A percentile compares a stretch with the other conserved stretches of the same genome.
Evolutionary conservation across 2,329 filamentous ascomycete genomes (phyloP).

Genomic region (Cytospora mali): DNA sequence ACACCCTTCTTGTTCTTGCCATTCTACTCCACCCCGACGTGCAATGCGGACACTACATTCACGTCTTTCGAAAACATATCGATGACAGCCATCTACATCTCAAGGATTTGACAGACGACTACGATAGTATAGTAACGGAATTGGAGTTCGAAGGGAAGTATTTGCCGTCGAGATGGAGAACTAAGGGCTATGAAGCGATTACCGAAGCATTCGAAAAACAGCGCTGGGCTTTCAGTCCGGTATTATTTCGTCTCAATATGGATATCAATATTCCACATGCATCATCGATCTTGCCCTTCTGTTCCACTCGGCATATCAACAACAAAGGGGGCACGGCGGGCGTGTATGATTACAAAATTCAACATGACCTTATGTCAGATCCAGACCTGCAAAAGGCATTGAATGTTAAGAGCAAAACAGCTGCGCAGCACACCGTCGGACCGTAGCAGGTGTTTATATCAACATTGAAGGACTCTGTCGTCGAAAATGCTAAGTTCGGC

Average conservation of each 20-base stretch:
- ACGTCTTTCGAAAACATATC: background rate
- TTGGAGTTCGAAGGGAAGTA: background rate
- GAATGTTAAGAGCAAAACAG: too few species aligned
- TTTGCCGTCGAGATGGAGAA: background rate
- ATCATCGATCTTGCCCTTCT: background rate
- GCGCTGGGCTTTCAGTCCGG: conserved; percentile 2
- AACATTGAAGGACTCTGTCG: too few species aligned
- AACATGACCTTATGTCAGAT: background rate
- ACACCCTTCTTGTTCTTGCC: background rate
- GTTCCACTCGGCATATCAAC: background rate
- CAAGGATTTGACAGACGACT: background rate
- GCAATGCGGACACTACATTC: background rate
- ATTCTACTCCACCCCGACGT: background rate
- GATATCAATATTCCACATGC: background rate
- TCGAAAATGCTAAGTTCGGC: background rate
- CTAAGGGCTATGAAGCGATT: background rate
- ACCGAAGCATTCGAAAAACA: background rate
- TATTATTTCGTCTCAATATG: background rate
- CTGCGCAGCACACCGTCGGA: too few species aligned
- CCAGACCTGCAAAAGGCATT: too few species aligned
- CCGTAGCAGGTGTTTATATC: too few species aligned
- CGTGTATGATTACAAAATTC: background rate
- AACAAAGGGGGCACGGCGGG: background rate
- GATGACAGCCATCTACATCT: background rate
- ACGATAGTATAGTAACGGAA: background rate